These are phyloP conservation scores for Pelargonium nanum DNA, from an alignment of 345 rosid genomes.

Conservation along the genomic window DNA sequence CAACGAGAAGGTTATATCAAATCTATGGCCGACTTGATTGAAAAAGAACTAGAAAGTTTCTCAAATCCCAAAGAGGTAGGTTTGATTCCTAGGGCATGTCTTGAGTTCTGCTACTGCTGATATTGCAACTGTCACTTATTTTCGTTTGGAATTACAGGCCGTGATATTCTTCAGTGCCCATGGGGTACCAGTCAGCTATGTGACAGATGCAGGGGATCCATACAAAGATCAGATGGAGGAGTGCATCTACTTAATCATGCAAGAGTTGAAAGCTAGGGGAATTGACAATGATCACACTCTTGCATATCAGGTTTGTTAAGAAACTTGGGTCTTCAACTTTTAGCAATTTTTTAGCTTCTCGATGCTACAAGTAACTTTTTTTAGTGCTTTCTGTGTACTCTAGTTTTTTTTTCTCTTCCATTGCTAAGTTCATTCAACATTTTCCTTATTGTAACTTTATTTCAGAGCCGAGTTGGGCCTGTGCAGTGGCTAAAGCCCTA, in stretches of 20 bases:
- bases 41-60: constrained; percentile 56
- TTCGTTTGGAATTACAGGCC: constrained; percentile 40
- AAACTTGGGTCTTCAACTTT: not conserved
- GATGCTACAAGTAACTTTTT: no score
- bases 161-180: constrained; percentile 95
- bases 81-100: constrained; percentile 1
- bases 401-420: not conserved
- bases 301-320: constrained; percentile 72
- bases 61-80: constrained; percentile 61
- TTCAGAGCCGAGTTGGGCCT: constrained; percentile 96
- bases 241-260: constrained; percentile 73
- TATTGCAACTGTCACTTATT: no score
- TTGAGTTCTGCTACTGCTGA: not conserved
- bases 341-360: no score
- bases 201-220: constrained; percentile 81
- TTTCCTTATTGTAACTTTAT: not conserved
- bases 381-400: not conserved
- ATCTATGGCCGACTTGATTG: constrained; percentile 84
- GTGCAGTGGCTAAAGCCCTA: constrained; percentile 93
- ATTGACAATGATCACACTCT: constrained; percentile 53
- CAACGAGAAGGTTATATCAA: constrained; percentile 69
- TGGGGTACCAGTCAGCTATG: constrained; percentile 88
- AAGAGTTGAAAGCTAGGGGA: constrained; percentile 71
- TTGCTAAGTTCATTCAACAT: not conserved
- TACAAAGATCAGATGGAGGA: constrained; percentile 95